phyloP scores from a whole-genome alignment of 495 filamentous ascomycete species.

The Aspergillus indologenus region DNA sequence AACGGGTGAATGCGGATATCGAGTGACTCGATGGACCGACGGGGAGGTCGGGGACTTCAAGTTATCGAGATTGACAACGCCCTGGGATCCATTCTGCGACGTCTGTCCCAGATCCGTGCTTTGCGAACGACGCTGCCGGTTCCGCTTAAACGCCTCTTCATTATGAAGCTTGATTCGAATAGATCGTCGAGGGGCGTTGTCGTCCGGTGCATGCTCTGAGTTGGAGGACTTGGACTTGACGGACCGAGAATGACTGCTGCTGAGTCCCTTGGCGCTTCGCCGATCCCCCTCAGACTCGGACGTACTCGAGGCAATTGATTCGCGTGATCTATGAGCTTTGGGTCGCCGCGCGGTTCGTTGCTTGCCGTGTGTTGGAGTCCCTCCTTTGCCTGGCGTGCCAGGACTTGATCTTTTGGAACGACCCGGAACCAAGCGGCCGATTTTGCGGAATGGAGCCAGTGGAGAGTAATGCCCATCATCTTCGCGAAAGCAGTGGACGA shows the following conservation, averaged over 20 bases:
- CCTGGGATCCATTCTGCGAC: constrained; percentile 32
- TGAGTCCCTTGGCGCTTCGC: constrained; percentile 20
- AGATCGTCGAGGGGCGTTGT: constrained; percentile 69
- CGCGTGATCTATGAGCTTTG: constrained; percentile 34
- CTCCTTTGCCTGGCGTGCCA: constrained; percentile 28
- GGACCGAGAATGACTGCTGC: constrained; percentile 35
- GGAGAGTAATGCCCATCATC: constrained; percentile 76
- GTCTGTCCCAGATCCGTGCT: constrained; percentile 32
- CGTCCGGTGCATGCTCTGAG: constrained; percentile 45
- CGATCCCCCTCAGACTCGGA: constrained; percentile 51
- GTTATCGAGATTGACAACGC: constrained; percentile 36
- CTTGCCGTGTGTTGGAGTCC: constrained; percentile 26
- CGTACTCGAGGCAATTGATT: constrained; percentile 42
- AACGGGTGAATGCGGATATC: constrained; percentile 82
- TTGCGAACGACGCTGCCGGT: constrained; percentile 50
- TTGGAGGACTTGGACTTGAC: constrained; percentile 51
- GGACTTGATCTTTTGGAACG: constrained; percentile 23
- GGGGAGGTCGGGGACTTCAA: constrained; percentile 90
- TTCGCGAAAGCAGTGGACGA: constrained; percentile 77
- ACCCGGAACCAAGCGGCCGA: constrained; percentile 45
- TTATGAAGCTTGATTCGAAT: constrained; percentile 89
- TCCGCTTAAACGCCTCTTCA: constrained; percentile 59
- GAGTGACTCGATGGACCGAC: constrained; percentile 66
- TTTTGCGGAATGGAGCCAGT: constrained; percentile 56
- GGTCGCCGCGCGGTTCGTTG: constrained; percentile 38